phyloP scores from a whole-genome alignment of 192 early-diverging fungal genomes.

The Mortierella claussenii region DNA sequence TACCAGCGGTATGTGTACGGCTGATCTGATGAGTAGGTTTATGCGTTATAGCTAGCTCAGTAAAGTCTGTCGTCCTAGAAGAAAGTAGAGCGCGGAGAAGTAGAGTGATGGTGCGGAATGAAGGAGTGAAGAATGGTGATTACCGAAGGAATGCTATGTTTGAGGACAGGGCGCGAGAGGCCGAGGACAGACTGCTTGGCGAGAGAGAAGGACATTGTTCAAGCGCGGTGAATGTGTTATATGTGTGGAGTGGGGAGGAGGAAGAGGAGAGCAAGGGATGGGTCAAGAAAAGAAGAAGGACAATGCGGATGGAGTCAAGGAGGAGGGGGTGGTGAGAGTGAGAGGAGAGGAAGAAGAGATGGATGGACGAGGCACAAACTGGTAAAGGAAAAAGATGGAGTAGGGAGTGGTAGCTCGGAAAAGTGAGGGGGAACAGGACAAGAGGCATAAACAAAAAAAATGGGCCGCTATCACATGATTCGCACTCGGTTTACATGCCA shows the following conservation, averaged over 20 bases:
- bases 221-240: not conserved
- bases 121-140: not conserved
- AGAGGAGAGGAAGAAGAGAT: constrained; percentile 1
- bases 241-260: constrained; percentile 9
- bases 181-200: constrained; percentile 46
- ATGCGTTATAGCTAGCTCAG: no score
- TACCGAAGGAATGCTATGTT: constrained; percentile 52
- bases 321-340: not conserved
- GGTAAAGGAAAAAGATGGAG: constrained; percentile 13
- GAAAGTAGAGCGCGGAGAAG: not conserved
- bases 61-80: no score
- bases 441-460: no score
- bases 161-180: constrained; percentile 49
- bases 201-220: constrained; percentile 39
- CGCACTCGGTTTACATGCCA: no score
- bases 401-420: not conserved
- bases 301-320: not conserved
- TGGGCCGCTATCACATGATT: no score
- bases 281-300: constrained; percentile 1
- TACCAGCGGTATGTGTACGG: not conserved
- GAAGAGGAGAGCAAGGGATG: no score
- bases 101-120: not conserved
- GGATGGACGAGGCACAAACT: not conserved
- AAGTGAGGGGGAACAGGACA: no score
- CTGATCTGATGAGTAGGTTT: no score